Evolutionary conservation across 768 basidiomycete genomes (phyloP).

Genomic region (Termitomyces sp.): DNA sequence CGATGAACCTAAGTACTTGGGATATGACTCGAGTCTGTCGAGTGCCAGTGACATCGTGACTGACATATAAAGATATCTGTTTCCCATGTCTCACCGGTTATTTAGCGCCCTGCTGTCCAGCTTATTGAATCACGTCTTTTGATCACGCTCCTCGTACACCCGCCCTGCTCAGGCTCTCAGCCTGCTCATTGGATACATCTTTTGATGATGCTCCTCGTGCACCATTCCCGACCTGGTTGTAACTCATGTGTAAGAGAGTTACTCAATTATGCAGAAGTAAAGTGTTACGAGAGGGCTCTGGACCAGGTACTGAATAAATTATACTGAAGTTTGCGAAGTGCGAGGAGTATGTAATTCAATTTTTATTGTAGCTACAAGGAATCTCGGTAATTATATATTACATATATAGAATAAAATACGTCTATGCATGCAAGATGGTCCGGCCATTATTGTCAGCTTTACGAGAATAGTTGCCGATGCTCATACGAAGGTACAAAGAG

Average conservation of each 20-base stretch:
- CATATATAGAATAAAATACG: slow-evolving; percentile 6
- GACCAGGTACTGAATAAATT: not conserved
- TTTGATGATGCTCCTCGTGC: too few species aligned
- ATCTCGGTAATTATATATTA: slow-evolving; percentile 7
- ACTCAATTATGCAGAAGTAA: not conserved
- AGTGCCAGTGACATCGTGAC: too few species aligned
- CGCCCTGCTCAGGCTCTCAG: too few species aligned
- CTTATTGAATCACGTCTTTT: not conserved
- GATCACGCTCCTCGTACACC: not conserved
- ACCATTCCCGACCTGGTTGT: not conserved
- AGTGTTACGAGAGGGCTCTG: not conserved
- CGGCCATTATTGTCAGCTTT: slow-evolving; percentile 10
- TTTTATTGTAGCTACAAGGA: slow-evolving; percentile 8
- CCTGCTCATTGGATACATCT: too few species aligned
- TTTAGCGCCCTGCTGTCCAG: not conserved
- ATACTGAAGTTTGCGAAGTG: not conserved
- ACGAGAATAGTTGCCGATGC: not conserved
- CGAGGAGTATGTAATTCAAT: not conserved
- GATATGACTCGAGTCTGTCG: too few species aligned
- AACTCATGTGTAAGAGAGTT: not conserved
- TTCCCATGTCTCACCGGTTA: not conserved
- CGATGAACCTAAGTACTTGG: too few species aligned
- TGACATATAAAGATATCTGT: too few species aligned
- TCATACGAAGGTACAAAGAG: not conserved
- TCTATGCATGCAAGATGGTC: slow-evolving; percentile 13